Evolutionary conservation across 1,284 basidiomycete species (phyloP).

Genomic region (Ustilago vetiveriae): DNA sequence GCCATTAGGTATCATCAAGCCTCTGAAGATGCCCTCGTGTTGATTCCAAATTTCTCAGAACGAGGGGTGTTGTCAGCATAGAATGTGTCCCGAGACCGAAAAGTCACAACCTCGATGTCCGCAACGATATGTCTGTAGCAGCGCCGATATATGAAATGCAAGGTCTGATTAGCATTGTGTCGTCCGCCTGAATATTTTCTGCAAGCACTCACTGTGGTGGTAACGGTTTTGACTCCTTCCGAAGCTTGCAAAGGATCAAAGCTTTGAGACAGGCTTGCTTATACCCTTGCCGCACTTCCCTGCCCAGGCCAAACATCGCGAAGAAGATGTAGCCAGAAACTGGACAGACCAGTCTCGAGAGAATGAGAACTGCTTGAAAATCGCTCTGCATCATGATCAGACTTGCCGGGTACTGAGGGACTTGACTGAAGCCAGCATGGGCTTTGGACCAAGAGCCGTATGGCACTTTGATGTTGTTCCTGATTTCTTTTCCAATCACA

Average conservation of each 20-base stretch:
- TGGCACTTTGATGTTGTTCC: not conserved
- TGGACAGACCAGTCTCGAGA: conserved; percentile 12
- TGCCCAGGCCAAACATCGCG: conserved; percentile 23
- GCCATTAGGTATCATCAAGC: not conserved
- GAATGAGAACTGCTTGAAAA: not conserved
- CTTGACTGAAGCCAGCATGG: conserved; percentile 6
- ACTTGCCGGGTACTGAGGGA: not conserved
- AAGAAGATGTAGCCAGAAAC: conserved; percentile 19
- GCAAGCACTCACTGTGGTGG: conserved; percentile 5
- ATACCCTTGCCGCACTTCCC: conserved; percentile 21
- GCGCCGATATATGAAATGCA: not conserved
- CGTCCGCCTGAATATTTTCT: not conserved
- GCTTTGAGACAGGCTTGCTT: conserved; percentile 1
- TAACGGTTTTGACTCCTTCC: not conserved
- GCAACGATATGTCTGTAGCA: conserved; percentile 7
- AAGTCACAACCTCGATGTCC: conserved; percentile 21
- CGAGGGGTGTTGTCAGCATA: not conserved
- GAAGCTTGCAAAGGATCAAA: conserved; percentile 4
- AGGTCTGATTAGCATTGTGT: not conserved
- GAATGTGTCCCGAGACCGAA: conserved; percentile 6
- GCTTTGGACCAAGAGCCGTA: conserved; percentile 18
- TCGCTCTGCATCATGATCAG: not conserved
- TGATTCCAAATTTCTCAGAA: conserved; percentile 9
- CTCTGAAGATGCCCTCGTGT: not conserved
- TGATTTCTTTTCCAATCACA: not conserved